Evolutionary conservation across 1,139 yeast genomes (phyloP), one percentile per base, ranked within the genome.

Genomic region (Blastobotrys proliferans): DNA sequence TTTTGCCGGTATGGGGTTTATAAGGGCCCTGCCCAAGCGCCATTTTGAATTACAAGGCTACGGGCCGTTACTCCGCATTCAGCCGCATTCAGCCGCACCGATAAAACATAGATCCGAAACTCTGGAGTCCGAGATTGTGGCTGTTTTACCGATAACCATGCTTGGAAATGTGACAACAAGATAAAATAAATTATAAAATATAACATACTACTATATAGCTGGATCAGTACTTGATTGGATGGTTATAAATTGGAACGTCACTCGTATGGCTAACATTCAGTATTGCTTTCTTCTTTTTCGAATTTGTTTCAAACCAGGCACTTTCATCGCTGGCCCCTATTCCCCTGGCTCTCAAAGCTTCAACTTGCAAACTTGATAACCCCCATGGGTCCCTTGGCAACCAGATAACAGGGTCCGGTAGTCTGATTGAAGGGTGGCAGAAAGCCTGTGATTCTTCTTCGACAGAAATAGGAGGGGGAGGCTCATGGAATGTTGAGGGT

Each of bases 361-460:
- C 73, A 10, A 83, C 75, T 54, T 84, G 79, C 16, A 58, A 61
- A 2, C 72, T 65, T 3, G 95, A 81, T 58, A 86, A 74, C 0
- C 97, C 97, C 73, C 78, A 76, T 6, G 84, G 79, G 64, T 92
- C 98, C 47, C 72, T 71, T 6, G 97, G 94, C 52, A 92, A 76
- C 98, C 98, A 92, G 17, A 92, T 68, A 20, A 73, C 70, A 4
- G 95, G 95, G 54, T 81, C 74, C 31, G 69, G 64, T 0, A 80
- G 81, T 16, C 76, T 67, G 8, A 81, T 77, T 2, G 85, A 82
- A 1, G 97, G 97, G 53, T 76, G 74, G 54, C 77, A 76, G 64
- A 81, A 92, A 4, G 95, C 94, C 47, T 67, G 69, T 28, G 63
- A 62, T 56, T 65, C 69, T 11, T 59, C 67, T 6, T 62, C 67